Percentiles rank a stretch among this genome's conserved stretches.
These are phyloP conservation scores for Xylaria hypoxylon DNA, from an alignment of 2,329 filamentous ascomycete species.

Conservation along the genomic window DNA sequence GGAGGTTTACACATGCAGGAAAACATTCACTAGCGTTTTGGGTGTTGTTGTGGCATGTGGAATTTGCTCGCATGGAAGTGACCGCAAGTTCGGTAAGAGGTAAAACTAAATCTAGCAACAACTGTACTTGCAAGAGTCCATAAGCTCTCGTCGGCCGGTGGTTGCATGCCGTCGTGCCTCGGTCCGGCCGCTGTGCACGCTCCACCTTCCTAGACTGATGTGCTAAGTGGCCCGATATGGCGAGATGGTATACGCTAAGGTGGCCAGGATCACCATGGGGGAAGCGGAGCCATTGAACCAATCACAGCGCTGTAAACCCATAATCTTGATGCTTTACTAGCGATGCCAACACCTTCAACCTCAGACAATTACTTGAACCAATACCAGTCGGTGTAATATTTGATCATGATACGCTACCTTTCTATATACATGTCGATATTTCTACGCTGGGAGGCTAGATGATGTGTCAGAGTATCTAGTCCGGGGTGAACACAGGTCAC, in stretches of 20 bases:
- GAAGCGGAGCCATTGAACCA: neutral
- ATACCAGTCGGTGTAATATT: too few relatives aligned
- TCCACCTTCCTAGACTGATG: slow-evolving; percentile 28
- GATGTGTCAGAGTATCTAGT: too few relatives aligned
- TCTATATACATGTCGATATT: too few relatives aligned
- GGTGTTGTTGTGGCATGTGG: slow-evolving; percentile 29
- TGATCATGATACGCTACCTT: too few relatives aligned
- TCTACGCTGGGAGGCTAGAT: too few relatives aligned
- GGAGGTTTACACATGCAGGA: slow-evolving; percentile 13
- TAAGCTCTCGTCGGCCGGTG: slow-evolving; percentile 15
- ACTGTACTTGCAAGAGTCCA: slow-evolving; percentile 12
- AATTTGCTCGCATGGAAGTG: slow-evolving; percentile 25
- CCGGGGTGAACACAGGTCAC: too few relatives aligned
- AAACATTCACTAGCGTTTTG: slow-evolving; percentile 18
- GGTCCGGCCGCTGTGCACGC: slow-evolving; percentile 24
- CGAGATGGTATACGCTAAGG: neutral
- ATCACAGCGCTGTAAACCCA: neutral
- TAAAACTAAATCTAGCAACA: slow-evolving; percentile 32
- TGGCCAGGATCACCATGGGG: too few relatives aligned
- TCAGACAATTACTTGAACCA: too few relatives aligned
- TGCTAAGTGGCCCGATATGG: slow-evolving; percentile 14
- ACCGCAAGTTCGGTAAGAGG: slow-evolving; percentile 33
- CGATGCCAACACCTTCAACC: too few relatives aligned
- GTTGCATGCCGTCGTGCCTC: slow-evolving; percentile 37
- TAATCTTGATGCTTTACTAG: too few relatives aligned